Evolutionary conservation across 2,329 filamentous ascomycete genomes (phyloP), one percentile per base, ranked within the genome.

Genomic region (Sarocladiaceae sp.): DNA sequence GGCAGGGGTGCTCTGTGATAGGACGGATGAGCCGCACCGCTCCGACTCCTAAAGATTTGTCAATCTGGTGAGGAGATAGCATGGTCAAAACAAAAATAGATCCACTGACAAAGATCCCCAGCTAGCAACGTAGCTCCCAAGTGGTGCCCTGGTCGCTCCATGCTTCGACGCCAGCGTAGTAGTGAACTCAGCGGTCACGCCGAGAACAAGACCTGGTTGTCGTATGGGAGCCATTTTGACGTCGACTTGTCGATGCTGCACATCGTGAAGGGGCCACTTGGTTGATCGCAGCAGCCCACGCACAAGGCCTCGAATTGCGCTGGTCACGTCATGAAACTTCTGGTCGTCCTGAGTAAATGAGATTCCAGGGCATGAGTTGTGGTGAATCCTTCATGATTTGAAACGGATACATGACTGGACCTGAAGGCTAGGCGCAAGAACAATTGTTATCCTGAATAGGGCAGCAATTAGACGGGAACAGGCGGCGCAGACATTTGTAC

Each of bases 71-170:
- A 4, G 7, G 37, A 10, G 20, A 46, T 18, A 46, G 40, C 40
- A 8, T 44, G n/a, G 26, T 13, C 17, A 33, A 15, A 48, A 48
- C 44, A 48, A 48, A 48, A 48, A 48, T 48, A 48, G 44, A 17
- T 22, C 26, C n/a, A 25, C 17, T 48, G 10, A 33, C 28, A 33
- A 48, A 48, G 23, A 33, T 11, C 3, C 44, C 44, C 22, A 33
- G 26, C 44, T 33, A 48, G 44, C 25, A n/a, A 12, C 7, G 22
- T 48, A 33, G 26, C 26, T 18, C 26, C 44, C 13, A 33, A 15
- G 28, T n/a, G 26, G 22, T 11, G n/a, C 26, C 44, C 26, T 12
- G 17, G 23, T 28, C 22, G 11, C 17, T 22, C 23, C 37, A 7
- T 4, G 37, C 37, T 36, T 36, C 15, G 33, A n/a, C 15, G 8